Base-by-base conservation (phyloP, 2,329 filamentous ascomycete genomes). In the Pseudogymnoascus sp. region DNA sequence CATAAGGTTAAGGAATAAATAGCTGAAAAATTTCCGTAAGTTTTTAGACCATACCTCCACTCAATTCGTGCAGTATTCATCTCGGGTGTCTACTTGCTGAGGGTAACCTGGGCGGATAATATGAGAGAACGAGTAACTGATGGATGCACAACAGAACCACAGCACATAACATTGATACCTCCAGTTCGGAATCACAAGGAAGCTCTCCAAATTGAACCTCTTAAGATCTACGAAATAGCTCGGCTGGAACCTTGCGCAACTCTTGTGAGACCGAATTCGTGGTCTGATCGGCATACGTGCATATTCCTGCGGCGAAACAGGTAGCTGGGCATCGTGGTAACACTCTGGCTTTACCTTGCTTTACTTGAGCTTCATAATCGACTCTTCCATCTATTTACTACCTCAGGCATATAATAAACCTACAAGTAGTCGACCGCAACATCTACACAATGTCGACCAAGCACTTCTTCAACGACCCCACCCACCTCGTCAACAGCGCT, bases 381-480 rank as follows among this genome's bases (percentile, higher is more conserved):
- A 34, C 25, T 56, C 25, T 34, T 34, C 8, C 25, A 12, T 2
- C 25, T 56, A 3, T 16, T 56, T 56, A 18, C 9, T 18, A 3
- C 25, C 16, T 56, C 3, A 56, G 34, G 31, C 31, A 56, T 8
- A 18, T 31, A 16, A 7, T 3, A 34, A 1, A 31, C 14, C 46
- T 53, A 1, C 46, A 53, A 53, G 25, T 31, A 56, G 9, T 18
- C n/a, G n/a, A 34, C 49, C 9, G 5, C 23, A 56, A 56, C 25
- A 34, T 53, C 28, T 16, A 56, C 46, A 70, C 63, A 62, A 80
- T 80, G 78, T 84, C 84, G 34, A 73, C 80, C 65, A 96, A 95
- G 80, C 93, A 97, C 78, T 96, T 97, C 80, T 86, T 96, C 80
- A 87, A 91, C 75, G 89, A 96, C 74, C 86, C 92, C 43, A 85